Conservation (phyloP, 2,329 filamentous ascomycete genomes). For the Thyridium curvatum region DNA sequence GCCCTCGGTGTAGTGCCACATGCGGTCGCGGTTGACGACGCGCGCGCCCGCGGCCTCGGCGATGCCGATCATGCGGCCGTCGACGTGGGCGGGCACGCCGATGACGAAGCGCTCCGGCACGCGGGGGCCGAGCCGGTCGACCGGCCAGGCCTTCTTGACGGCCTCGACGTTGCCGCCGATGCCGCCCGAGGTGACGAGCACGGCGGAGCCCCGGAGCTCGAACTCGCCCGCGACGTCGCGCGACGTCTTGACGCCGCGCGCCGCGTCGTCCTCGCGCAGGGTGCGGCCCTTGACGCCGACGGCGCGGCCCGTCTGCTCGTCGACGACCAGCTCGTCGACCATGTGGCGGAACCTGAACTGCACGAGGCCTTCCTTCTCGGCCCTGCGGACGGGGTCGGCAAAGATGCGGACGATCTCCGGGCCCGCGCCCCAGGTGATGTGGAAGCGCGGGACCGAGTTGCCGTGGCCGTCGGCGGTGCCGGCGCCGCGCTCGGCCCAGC, state of each 20-base stretch:
- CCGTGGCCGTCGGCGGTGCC: constrained; percentile 51
- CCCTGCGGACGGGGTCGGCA: constrained; percentile 45
- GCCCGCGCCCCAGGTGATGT: constrained; percentile 55
- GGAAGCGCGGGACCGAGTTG: constrained; percentile 58
- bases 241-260: constrained; percentile 46
- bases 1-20: constrained; percentile 64
- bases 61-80: constrained; percentile 56
- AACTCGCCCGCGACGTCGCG: constrained; percentile 43
- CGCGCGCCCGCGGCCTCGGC: constrained; percentile 44
- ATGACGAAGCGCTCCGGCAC: constrained; percentile 51
- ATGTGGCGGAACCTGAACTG: constrained; percentile 49
- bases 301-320: constrained; percentile 40
- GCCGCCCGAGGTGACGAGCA: constrained; percentile 51
- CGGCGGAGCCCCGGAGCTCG: constrained; percentile 44
- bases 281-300: constrained; percentile 47
- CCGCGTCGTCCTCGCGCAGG: constrained; percentile 41
- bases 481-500: constrained; percentile 56
- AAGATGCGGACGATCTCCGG: constrained; percentile 55
- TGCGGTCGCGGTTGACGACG: constrained; percentile 54
- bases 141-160: constrained; percentile 51
- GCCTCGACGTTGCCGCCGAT: constrained; percentile 57
- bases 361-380: constrained; percentile 45
- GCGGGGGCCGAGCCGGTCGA: constrained; percentile 48
- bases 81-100: constrained; percentile 58
- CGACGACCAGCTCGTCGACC: constrained; percentile 50